A percentile compares a stretch with the other conserved stretches of the same genome.
These are phyloP conservation scores for Xylaria sp. DNA, from an alignment of 495 filamentous ascomycete species.

Conservation along the genomic window DNA sequence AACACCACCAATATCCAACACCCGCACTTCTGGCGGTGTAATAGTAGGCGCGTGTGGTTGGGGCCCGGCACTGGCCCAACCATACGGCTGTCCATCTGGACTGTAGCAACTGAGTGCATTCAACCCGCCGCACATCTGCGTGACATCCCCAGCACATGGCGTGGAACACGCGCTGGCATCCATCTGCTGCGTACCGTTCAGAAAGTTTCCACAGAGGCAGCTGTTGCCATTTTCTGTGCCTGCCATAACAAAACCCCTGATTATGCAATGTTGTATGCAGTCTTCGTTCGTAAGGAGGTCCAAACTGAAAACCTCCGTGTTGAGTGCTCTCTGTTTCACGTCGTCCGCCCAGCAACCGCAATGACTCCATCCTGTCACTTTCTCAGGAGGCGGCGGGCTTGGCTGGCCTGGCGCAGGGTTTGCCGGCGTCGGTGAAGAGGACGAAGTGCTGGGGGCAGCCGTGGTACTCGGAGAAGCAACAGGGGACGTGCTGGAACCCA, in stretches of 20 bases:
- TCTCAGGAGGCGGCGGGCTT: conserved; percentile 28
- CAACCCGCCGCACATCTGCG: conserved; percentile 54
- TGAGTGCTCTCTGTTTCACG: conserved; percentile 58
- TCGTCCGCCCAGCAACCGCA: conserved; percentile 64
- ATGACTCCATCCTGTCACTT: conserved; percentile 57
- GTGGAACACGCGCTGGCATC: conserved; percentile 52
- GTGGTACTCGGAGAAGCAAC: conserved; percentile 29
- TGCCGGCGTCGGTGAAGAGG: conserved; percentile 25
- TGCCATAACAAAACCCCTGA: conserved; percentile 58
- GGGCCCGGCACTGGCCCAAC: conserved; percentile 40
- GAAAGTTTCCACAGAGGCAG: conserved; percentile 68
- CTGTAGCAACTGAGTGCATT: conserved; percentile 52
- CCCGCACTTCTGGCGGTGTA: conserved; percentile 32
- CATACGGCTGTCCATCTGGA: conserved; percentile 43
- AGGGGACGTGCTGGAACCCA: conserved; percentile 25
- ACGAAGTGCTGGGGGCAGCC: conserved; percentile 25
- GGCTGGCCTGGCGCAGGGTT: conserved; percentile 20
- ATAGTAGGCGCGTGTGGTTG: conserved; percentile 36
- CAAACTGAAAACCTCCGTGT: conserved; percentile 49
- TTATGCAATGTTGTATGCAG: conserved; percentile 65
- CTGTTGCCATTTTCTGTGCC: conserved; percentile 71
- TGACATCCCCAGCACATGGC: conserved; percentile 52
- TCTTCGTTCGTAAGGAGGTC: conserved; percentile 62
- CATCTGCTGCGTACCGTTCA: conserved; percentile 47
- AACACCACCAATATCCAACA: conserved; percentile 33